phyloP scores from a whole-genome alignment of 495 filamentous ascomycete species.

The Terfezia claveryi region DNA sequence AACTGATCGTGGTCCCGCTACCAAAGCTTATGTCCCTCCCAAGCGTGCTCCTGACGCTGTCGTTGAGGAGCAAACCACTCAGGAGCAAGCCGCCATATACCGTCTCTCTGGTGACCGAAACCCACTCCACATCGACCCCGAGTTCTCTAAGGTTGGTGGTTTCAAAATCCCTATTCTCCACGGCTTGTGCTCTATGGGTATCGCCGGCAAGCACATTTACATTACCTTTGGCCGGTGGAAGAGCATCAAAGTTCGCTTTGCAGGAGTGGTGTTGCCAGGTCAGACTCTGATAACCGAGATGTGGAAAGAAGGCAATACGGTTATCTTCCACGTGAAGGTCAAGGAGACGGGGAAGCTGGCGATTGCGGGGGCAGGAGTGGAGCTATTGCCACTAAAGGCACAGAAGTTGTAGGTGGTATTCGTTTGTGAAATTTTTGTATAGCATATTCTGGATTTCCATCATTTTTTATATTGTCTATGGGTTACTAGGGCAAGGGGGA shows the following conservation, averaged over 20 bases:
- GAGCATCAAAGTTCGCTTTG: constrained; percentile 94
- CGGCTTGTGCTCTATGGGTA: constrained; percentile 86
- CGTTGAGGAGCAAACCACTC: constrained; percentile 70
- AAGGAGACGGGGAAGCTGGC: constrained; percentile 91
- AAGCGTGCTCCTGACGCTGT: constrained; percentile 55
- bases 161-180: constrained; percentile 92
- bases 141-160: constrained; percentile 82
- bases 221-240: constrained; percentile 62
- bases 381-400: constrained; percentile 37
- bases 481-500: too few species aligned
- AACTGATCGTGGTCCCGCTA: constrained; percentile 53
- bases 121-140: constrained; percentile 86
- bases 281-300: constrained; percentile 92
- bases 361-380: constrained; percentile 69
- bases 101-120: constrained; percentile 81
- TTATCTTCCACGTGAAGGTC: constrained; percentile 83
- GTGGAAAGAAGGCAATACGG: constrained; percentile 83
- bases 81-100: constrained; percentile 92
- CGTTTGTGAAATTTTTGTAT: too few species aligned
- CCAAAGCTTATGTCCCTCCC: constrained; percentile 56
- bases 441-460: too few species aligned
- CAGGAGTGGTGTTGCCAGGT: constrained; percentile 74
- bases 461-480: too few species aligned
- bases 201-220: constrained; percentile 76
- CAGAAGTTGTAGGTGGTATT: constrained; percentile 31